These are phyloP conservation scores for Trichocladium uniseriatum DNA, from an alignment of 495 filamentous ascomycete species.

Conservation along the genomic window DNA sequence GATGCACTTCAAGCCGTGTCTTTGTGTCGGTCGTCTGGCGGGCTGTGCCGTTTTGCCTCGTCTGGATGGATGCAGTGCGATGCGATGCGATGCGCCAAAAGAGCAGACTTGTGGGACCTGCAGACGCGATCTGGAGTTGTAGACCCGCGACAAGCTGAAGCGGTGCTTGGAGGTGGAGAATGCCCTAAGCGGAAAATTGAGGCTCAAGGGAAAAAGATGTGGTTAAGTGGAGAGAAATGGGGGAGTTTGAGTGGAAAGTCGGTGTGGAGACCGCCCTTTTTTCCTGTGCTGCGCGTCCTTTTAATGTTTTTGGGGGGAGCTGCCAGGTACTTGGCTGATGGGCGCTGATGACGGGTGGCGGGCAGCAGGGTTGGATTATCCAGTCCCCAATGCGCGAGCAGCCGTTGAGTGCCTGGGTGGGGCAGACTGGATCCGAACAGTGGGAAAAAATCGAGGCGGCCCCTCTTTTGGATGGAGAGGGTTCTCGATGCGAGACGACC, in stretches of 20 bases:
- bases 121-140: conserved; percentile 16
- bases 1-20: conserved; percentile 1
- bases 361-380: conserved; percentile 17
- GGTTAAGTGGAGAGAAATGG: conserved; percentile 31
- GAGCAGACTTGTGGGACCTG: conserved; percentile 12
- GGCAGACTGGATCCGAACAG: conserved; percentile 8
- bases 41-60: not conserved
- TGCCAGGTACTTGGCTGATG: conserved; percentile 25
- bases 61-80: not conserved
- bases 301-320: conserved; percentile 21
- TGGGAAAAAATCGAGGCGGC: conserved; percentile 16
- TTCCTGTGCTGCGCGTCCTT: conserved; percentile 21
- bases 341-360: conserved; percentile 17
- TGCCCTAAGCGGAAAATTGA: conserved; percentile 27
- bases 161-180: conserved; percentile 21
- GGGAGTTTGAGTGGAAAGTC: conserved; percentile 28
- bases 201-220: conserved; percentile 28
- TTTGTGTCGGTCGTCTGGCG: conserved; percentile 1
- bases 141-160: conserved; percentile 10
- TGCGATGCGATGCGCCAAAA: conserved; percentile 12
- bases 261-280: conserved; percentile 25
- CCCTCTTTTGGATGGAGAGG: not conserved
- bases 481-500: not conserved
- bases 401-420: conserved; percentile 19
- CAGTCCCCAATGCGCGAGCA: conserved; percentile 13